phyloP scores from a whole-genome alignment of 139 green algal genomes.

The Marvania coccoides region DNA sequence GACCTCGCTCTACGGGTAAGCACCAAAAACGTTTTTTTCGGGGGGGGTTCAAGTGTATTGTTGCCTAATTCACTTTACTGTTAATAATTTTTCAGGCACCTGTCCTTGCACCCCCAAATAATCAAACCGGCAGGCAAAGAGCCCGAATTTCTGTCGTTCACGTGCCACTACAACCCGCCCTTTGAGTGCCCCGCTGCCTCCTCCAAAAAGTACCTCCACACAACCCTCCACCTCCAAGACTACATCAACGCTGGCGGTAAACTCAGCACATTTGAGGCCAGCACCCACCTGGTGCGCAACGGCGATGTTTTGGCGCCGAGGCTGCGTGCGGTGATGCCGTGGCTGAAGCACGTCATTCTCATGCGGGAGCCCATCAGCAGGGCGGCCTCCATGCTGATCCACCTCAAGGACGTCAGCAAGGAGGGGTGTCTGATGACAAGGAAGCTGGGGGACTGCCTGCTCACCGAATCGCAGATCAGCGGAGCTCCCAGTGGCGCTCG shows the following conservation, averaged over 20 bases:
- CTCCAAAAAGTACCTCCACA: neutral
- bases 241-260: slow-evolving; percentile 1
- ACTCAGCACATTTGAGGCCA: slow-evolving; percentile 10
- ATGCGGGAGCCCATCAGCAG: slow-evolving; percentile 21
- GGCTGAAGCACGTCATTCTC: slow-evolving; percentile 16
- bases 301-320: slow-evolving; percentile 6
- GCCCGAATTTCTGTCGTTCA: slow-evolving; percentile 6
- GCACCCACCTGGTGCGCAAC: slow-evolving; percentile 1
- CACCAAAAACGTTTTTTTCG: too few relatives aligned
- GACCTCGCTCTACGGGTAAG: neutral
- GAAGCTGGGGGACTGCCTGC: neutral
- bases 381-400: slow-evolving; percentile 20
- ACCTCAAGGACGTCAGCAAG: neutral
- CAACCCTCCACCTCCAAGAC: neutral
- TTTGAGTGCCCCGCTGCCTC: neutral
- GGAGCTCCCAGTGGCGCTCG: neutral
- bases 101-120: neutral
- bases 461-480: neutral
- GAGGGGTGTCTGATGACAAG: neutral
- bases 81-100: too few relatives aligned
- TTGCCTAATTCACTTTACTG: too few relatives aligned
- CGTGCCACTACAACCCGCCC: neutral
- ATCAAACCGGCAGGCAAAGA: neutral
- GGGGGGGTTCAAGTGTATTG: too few relatives aligned
- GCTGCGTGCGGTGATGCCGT: slow-evolving; percentile 11